Conservation (phyloP, 768 basidiomycete genomes). For the Ephemerocybe angulata region DNA sequence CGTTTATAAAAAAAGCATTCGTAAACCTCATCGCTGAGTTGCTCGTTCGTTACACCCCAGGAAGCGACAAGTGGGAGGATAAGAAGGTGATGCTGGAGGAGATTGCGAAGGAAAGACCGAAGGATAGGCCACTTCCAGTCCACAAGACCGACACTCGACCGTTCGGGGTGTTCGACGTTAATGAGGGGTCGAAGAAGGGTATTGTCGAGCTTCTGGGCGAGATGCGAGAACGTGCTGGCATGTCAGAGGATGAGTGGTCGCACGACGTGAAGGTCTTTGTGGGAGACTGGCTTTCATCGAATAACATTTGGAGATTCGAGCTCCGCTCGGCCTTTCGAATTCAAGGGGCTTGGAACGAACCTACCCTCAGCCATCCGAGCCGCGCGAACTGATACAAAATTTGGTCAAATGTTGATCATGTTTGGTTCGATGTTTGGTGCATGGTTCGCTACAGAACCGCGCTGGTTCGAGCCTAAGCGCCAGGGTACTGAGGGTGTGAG, state of each 20-base stretch:
- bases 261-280: slow-evolving; percentile 18
- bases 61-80: slow-evolving; percentile 11
- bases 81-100: slow-evolving; percentile 7
- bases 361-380: no score
- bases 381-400: no score
- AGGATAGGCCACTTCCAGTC: slow-evolving; percentile 18
- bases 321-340: no score
- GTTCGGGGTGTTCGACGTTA: slow-evolving; percentile 26
- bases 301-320: slow-evolving; percentile 23
- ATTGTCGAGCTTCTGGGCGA: slow-evolving; percentile 11
- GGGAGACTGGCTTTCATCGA: slow-evolving; percentile 29
- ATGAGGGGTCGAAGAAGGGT: slow-evolving; percentile 25
- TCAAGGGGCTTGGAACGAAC: no score
- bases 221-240: neutral
- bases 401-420: no score
- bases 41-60: slow-evolving; percentile 14
- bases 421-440: no score
- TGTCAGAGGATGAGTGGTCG: neutral
- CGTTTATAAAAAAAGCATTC: neutral
- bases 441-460: no score
- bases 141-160: slow-evolving; percentile 22
- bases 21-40: slow-evolving; percentile 6
- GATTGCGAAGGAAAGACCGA: slow-evolving; percentile 14
- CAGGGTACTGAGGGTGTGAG: no score
- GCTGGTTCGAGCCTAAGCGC: no score